These are phyloP conservation scores for Amphicarpaea edgeworthii DNA, from an alignment of 306 rosid genomes.

Conservation along the genomic window DNA sequence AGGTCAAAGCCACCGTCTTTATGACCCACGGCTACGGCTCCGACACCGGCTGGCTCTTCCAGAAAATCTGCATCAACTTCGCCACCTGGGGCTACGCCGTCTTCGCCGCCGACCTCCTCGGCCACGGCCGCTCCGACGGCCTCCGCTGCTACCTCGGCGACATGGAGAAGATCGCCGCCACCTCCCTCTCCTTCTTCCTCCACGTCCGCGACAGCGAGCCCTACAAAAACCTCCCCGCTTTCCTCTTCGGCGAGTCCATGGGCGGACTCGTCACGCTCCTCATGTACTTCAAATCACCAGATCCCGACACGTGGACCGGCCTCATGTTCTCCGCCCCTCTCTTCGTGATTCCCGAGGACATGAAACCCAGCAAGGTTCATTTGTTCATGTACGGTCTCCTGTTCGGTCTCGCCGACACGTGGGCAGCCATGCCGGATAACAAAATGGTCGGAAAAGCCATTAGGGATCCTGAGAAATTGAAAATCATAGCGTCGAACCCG, in stretches of 20 bases:
- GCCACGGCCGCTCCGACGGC: constrained; percentile 96
- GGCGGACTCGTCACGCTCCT: constrained; percentile 79
- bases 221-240: constrained; percentile 72
- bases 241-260: constrained; percentile 96
- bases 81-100: constrained; percentile 94
- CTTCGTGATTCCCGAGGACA: constrained; percentile 89
- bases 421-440: constrained; percentile 96
- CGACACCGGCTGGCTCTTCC: constrained; percentile 98
- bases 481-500: constrained; percentile 84
- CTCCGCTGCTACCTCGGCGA: constrained; percentile 93
- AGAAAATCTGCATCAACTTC: constrained; percentile 82
- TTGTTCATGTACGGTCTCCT: constrained; percentile 75
- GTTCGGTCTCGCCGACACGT: constrained; percentile 90
- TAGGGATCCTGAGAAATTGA: constrained; percentile 79
- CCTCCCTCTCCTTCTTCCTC: constrained; percentile 78
- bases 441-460: constrained; percentile 95
- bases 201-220: constrained; percentile 63
- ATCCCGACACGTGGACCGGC: constrained; percentile 85
- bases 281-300: constrained; percentile 87
- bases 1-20: constrained; percentile 73
- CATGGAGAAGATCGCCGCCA: constrained; percentile 72
- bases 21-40: constrained; percentile 98
- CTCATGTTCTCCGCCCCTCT: constrained; percentile 91
- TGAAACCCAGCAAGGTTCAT: constrained; percentile 78
- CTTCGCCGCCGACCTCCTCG: constrained; percentile 91